Base-by-base conservation (phyloP, 1,284 basidiomycete species). In the Ganoderma boninense region DNA sequence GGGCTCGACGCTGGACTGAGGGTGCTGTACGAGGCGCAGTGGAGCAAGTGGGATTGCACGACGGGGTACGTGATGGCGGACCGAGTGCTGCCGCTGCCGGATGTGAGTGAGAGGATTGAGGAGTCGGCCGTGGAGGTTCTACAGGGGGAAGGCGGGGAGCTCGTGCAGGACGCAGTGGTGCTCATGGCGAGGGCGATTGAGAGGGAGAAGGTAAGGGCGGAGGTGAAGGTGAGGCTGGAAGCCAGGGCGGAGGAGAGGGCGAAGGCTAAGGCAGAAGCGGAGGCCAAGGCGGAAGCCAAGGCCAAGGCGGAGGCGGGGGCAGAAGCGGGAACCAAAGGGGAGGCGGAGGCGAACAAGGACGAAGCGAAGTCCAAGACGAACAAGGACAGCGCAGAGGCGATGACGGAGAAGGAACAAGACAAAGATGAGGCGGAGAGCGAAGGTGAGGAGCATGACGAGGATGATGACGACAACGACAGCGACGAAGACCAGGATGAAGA, bases 1-100 rank as follows among this genome's bases (percentile, higher is more conserved):
- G 62, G 61, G 14, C 66, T 77, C 14, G 64, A 73, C 29, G 68
- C 73, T 3, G 57, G 49, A n/a, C 49, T 75, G 13, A 69, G 68
- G 44, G 52, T 75, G 7, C 59, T 74, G 2, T 74, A 73, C 67
- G 42, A 63, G n/a, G 52, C 59, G 18, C 52, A 7, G 29, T 2
- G 18, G 10, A 6, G 18, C 52, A 35, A 23, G 46, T 20, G 7
- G 29, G n/a, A 10, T 3, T 11, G 26, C 20, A 6, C 13, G 0
- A 49, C 60, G 35, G 16, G 57, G 7, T 38, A 62, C 52, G 54
- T 69, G 35, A 57, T 72, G 66, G 64, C 57, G 56, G 67, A 70
- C 52, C 35, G 60, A 23, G 61, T 57, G 23, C 26, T 66, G 7
- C 13, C 29, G 20, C 62, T 74, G 14, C 46, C 64, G 16, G 4